Conservation (phyloP, 2,329 filamentous ascomycete genomes). For the Thermomyces lanuginosus region DNA sequence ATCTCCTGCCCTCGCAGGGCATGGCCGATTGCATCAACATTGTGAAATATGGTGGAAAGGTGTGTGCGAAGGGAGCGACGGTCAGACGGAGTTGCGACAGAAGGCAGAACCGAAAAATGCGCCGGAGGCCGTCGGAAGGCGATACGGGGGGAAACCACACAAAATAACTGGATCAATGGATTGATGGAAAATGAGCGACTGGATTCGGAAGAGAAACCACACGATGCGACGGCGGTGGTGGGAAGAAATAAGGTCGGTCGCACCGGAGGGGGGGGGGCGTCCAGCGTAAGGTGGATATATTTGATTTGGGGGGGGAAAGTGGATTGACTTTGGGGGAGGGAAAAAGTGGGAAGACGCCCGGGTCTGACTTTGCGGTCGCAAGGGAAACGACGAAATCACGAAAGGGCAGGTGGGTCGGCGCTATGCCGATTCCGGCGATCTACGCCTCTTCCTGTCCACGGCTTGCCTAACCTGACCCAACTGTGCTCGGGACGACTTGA, state of each 20-base stretch:
- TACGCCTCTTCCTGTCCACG: no score
- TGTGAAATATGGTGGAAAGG: constrained; percentile 5
- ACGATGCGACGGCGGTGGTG: constrained; percentile 4
- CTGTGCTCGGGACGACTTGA: no score
- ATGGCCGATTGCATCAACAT: constrained; percentile 33
- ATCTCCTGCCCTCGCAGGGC: constrained; percentile 27
- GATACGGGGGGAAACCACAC: neutral
- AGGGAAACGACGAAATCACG: constrained; percentile 4
- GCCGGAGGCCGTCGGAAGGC: neutral
- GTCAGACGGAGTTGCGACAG: neutral
- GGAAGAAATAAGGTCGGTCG: constrained; percentile 6
- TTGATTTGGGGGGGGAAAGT: constrained; percentile 3
- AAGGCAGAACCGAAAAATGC: neutral
- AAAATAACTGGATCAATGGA: neutral
- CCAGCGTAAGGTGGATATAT: constrained; percentile 2
- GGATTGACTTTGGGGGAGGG: constrained; percentile 1
- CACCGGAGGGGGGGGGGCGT: constrained; percentile 3
- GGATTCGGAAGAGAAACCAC: neutral
- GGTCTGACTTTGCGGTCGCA: no score
- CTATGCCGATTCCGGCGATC: no score
- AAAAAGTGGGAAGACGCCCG: constrained; percentile 2
- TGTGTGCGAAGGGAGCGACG: constrained; percentile 1
- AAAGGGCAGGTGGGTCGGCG: constrained; percentile 1
- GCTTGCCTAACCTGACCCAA: no score
- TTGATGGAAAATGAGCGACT: neutral